A percentile compares a stretch with the other conserved stretches of the same genome.
Conservation (phyloP, 2,329 filamentous ascomycete species). For the Cyphellophora attinorum region DNA sequence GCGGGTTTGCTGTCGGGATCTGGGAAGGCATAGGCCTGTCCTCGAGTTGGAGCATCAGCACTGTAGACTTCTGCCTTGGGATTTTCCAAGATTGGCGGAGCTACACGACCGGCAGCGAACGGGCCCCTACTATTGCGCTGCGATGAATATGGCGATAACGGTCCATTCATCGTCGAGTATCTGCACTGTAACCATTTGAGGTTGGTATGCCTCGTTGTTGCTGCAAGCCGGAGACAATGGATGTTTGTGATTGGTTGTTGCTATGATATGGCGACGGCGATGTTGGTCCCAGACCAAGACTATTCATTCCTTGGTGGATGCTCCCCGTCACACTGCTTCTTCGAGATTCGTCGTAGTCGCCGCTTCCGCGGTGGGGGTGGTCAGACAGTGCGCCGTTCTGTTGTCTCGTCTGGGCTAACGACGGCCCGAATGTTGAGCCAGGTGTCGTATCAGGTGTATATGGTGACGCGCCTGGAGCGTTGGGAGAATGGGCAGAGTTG, state of each 20-base stretch:
- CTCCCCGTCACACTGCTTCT: slow-evolving; percentile 41
- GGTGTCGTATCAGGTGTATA: slow-evolving; percentile 27
- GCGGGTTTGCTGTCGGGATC: slow-evolving; percentile 31
- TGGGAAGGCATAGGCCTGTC: slow-evolving; percentile 42
- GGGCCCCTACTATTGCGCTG: slow-evolving; percentile 29
- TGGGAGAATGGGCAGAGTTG: slow-evolving; percentile 36
- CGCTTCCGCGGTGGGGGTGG: slow-evolving; percentile 32
- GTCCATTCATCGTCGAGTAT: slow-evolving; percentile 27
- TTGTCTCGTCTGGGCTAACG: background rate
- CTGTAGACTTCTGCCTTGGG: slow-evolving; percentile 41
- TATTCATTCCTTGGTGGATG: slow-evolving; percentile 39
- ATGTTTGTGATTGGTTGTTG: slow-evolving; percentile 33
- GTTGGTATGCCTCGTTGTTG: slow-evolving; percentile 32
- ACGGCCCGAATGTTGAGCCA: slow-evolving; percentile 19
- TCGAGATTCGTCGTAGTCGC: slow-evolving; percentile 35
- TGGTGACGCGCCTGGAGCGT: slow-evolving; percentile 30
- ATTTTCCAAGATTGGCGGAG: slow-evolving; percentile 39
- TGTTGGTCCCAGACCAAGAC: slow-evolving; percentile 35
- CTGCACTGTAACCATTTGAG: slow-evolving; percentile 26
- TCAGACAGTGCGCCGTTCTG: background rate
- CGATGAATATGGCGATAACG: slow-evolving; percentile 30
- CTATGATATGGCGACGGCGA: slow-evolving; percentile 35
- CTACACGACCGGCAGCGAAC: slow-evolving; percentile 36
- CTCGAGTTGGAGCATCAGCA: slow-evolving; percentile 38
- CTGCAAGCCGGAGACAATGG: slow-evolving; percentile 33